Evolutionary conservation across 768 basidiomycete species (phyloP), one percentile per base, ranked within the genome.

Genomic region (Mycena capillaripes): DNA sequence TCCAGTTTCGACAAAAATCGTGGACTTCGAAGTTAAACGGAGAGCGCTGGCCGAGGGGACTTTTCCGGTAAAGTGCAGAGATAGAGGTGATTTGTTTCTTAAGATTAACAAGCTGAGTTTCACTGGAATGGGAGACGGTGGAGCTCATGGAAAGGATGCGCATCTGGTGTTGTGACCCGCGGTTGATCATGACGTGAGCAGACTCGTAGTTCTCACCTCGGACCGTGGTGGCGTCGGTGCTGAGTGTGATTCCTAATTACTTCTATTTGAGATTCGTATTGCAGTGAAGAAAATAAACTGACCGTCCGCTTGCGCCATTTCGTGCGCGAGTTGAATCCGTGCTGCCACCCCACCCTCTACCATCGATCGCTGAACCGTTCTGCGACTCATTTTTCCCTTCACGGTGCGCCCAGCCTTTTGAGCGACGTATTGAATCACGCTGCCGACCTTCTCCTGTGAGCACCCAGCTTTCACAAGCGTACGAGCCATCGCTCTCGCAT

Each of bases 291-390:
- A 23, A 44, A 42, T 9, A 5, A 12, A 42, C 38, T 27, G 5
- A 60, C 58, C 58, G 29, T 60, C 58, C 2, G 40, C 58, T 1
- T 60, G 4, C 16, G 58, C 40, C 38, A 44, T 44, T 16, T 60
- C 58, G 23, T 42, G n/a, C 16, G 23, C n/a, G 7, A 60, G n/a
- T 14, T 60, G 58, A 14, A 60, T 16, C 14, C 40, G 38, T 27
- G 58, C n/a, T 19, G 60, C 60, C 8, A 61, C 60, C 5, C 60
- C 60, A 29, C 59, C 59, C 38, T 60, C 59, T 14, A 63, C 52
- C 48, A 63, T 12, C 32, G 48, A 30, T 4, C 61, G 48, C 44
- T 63, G 61, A 16, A 63, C 61, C 4, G 61, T 63, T 10, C 48
- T 46, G 2, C 61, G 61, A 19, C 52, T 55, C 48, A 50, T 50